Evolutionary conservation across 371 early-diverging fungal species (phyloP).

Genomic region (Syncephalastrum racemosum): DNA sequence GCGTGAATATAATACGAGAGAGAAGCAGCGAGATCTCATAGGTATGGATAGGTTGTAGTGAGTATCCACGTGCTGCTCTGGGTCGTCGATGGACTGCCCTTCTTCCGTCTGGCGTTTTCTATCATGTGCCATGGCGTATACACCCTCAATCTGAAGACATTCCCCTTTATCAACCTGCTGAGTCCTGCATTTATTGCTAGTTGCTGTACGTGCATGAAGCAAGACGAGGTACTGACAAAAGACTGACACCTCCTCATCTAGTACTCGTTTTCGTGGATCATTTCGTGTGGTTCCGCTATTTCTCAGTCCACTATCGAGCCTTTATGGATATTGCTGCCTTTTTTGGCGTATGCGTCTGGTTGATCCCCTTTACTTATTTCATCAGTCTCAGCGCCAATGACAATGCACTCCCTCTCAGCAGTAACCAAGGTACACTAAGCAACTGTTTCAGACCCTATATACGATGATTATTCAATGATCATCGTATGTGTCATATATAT

Average conservation of each 20-base stretch:
- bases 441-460: background rate
- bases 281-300: constrained; percentile 86
- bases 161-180: constrained; percentile 69
- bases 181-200: constrained; percentile 65
- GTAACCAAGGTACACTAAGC: constrained; percentile 15
- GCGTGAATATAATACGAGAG: background rate
- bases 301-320: constrained; percentile 62
- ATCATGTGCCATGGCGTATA: constrained; percentile 71
- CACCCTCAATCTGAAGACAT: constrained; percentile 66
- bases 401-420: constrained; percentile 76
- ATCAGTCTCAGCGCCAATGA: constrained; percentile 86
- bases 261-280: constrained; percentile 81
- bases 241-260: constrained; percentile 18
- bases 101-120: constrained; percentile 62
- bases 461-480: too few species aligned
- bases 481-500: too few species aligned
- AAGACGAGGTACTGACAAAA: background rate
- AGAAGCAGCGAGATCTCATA: too few species aligned
- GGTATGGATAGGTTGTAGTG: constrained; percentile 47
- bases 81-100: constrained; percentile 71
- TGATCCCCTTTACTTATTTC: constrained; percentile 85
- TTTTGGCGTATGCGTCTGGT: constrained; percentile 86
- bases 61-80: constrained; percentile 64
- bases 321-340: constrained; percentile 83
- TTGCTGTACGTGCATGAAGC: constrained; percentile 55